phyloP scores from a whole-genome alignment of 352 stramenopile genomes.

The Pythium monospermum region DNA sequence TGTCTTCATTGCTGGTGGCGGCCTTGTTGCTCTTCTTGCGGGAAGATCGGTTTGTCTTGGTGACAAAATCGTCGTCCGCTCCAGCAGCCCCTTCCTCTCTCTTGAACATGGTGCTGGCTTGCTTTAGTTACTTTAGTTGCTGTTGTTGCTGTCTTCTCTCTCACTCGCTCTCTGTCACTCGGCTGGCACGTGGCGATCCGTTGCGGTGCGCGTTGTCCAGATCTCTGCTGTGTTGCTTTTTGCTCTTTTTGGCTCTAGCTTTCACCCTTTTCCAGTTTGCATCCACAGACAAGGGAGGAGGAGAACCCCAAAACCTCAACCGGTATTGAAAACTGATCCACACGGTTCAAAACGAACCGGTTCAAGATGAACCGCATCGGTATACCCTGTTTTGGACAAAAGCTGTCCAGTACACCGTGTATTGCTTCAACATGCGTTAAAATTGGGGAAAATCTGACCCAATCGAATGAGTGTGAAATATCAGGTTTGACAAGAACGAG shows the following conservation, averaged over 20 bases:
- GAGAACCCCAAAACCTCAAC: neutral
- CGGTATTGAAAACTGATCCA: too few relatives aligned
- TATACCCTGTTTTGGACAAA: too few relatives aligned
- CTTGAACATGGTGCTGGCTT: constrained; percentile 19
- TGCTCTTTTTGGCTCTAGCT: neutral
- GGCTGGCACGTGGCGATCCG: neutral
- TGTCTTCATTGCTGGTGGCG: constrained; percentile 8
- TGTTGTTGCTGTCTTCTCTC: neutral
- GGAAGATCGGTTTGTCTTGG: constrained; percentile 67
- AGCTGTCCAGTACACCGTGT: too few relatives aligned
- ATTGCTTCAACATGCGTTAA: too few relatives aligned
- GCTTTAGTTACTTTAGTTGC: too few relatives aligned
- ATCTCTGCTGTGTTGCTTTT: neutral
- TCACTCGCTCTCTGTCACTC: constrained; percentile 2
- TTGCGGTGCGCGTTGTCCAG: neutral
- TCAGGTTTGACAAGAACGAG: too few relatives aligned
- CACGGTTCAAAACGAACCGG: too few relatives aligned
- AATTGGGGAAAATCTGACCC: too few relatives aligned
- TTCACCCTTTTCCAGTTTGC: too few relatives aligned
- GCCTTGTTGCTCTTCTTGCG: constrained; percentile 47
- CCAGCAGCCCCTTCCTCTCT: constrained; percentile 28
- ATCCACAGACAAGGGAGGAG: too few relatives aligned
- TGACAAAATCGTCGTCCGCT: constrained; percentile 72
- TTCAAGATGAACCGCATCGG: too few relatives aligned
- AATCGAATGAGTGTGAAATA: too few relatives aligned